Conservation (phyloP, 805 yeast genomes). For the Cyberlindnera suaveolens region DNA sequence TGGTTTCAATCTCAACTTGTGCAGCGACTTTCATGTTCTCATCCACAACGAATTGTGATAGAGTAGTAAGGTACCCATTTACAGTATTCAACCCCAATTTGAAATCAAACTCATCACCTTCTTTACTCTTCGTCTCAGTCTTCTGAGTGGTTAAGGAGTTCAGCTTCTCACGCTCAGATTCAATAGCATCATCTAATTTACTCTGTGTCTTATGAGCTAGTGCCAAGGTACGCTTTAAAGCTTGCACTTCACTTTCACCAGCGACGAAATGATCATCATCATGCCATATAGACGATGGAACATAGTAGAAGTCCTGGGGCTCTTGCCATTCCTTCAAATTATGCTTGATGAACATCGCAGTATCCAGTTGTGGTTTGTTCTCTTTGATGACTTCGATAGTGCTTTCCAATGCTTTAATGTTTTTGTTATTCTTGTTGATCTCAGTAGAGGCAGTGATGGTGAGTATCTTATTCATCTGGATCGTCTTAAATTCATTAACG, state of each 20-base stretch:
- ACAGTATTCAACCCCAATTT: conserved; percentile 35
- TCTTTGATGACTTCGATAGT: conserved; percentile 54
- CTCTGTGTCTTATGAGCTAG: conserved; percentile 27
- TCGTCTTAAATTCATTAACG: conserved; percentile 71
- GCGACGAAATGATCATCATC: conserved; percentile 78
- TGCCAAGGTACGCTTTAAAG: conserved; percentile 42
- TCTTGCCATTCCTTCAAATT: conserved; percentile 72
- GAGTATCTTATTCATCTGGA: conserved; percentile 63
- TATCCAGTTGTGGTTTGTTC: conserved; percentile 69
- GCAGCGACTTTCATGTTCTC: conserved; percentile 69
- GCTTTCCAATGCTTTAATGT: conserved; percentile 37
- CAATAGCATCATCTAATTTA: conserved; percentile 25
- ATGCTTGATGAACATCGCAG: conserved; percentile 90
- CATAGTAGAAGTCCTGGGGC: conserved; percentile 77
- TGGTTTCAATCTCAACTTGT: conserved; percentile 87
- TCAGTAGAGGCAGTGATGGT: conserved; percentile 57
- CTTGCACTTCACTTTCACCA: conserved; percentile 42
- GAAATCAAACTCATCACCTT: conserved; percentile 43
- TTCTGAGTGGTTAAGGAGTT: conserved; percentile 26
- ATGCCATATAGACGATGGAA: conserved; percentile 94
- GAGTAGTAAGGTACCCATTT: conserved; percentile 40
- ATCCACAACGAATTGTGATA: conserved; percentile 60
- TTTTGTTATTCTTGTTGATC: conserved; percentile 40
- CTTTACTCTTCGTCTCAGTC: conserved; percentile 31
- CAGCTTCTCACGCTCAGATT: conserved; percentile 26